Conservation (phyloP, 495 filamentous ascomycete species). For the Neurospora terricola region DNA sequence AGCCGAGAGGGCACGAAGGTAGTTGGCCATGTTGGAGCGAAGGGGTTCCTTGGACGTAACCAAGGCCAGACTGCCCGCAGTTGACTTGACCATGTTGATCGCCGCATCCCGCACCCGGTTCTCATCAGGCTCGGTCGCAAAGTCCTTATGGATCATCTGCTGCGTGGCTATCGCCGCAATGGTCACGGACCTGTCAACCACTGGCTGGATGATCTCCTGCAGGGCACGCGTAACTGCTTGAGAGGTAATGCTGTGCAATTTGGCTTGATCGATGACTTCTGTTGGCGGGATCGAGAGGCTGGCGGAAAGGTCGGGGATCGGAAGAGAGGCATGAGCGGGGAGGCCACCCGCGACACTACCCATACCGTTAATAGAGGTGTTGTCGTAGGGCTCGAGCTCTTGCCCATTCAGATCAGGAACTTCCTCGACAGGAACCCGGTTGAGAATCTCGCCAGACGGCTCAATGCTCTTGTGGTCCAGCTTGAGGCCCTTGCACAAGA, state of each 20-base stretch:
- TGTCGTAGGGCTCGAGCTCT: constrained; percentile 65
- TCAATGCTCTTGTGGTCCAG: constrained; percentile 80
- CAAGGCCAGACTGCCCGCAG: constrained; percentile 83
- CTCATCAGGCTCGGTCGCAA: constrained; percentile 84
- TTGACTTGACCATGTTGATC: constrained; percentile 82
- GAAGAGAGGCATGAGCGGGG: constrained; percentile 60
- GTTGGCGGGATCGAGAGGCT: constrained; percentile 67
- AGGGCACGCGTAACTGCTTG: constrained; percentile 78
- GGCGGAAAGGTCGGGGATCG: constrained; percentile 69
- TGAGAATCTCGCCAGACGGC: constrained; percentile 69
- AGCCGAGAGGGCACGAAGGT: constrained; percentile 69
- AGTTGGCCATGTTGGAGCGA: constrained; percentile 90
- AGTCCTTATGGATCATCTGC: constrained; percentile 92
- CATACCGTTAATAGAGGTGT: constrained; percentile 62
- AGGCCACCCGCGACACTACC: constrained; percentile 60
- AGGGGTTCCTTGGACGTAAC: constrained; percentile 98
- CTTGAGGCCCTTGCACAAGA: constrained; percentile 84
- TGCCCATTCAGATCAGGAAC: constrained; percentile 36
- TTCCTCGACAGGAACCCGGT: constrained; percentile 58
- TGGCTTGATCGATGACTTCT: constrained; percentile 57
- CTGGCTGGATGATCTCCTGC: constrained; percentile 89
- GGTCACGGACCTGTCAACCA: constrained; percentile 93
- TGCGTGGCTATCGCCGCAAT: constrained; percentile 93
- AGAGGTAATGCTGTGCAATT: constrained; percentile 72
- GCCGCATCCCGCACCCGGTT: constrained; percentile 74